A percentile compares a stretch with the other conserved stretches of the same genome.
Evolutionary conservation across 2,329 filamentous ascomycete genomes (phyloP).

Genomic region (Neurospora crassa): DNA sequence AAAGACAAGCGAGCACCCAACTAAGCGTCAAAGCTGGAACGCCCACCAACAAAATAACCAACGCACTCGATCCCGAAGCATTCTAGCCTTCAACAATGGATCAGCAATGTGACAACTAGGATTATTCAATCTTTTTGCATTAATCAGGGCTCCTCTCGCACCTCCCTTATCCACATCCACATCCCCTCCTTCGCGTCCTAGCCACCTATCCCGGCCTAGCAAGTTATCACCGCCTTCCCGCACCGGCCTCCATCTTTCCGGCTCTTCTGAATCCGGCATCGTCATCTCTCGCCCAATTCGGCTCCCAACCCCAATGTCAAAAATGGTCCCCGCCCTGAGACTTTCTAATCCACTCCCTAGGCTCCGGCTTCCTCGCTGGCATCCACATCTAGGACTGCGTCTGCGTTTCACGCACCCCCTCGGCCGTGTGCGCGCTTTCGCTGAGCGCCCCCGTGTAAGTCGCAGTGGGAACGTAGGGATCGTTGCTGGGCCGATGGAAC

Average conservation of each 20-base stretch:
- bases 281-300: conserved; percentile 41
- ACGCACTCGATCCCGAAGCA: conserved; percentile 60
- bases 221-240: conserved; percentile 54
- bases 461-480: conserved; percentile 62
- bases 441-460: conserved; percentile 50
- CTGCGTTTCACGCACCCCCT: conserved; percentile 60
- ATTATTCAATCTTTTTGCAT: conserved; percentile 37
- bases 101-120: conserved; percentile 65
- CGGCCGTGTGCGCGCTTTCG: conserved; percentile 61
- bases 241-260: conserved; percentile 45
- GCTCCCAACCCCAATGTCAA: no score
- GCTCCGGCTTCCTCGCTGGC: conserved; percentile 61
- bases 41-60: conserved; percentile 58
- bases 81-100: conserved; percentile 63
- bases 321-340: conserved; percentile 63
- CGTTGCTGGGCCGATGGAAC: conserved; percentile 48
- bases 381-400: conserved; percentile 72
- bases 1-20: conserved; percentile 31
- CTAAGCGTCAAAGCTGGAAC: conserved; percentile 28
- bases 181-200: conserved; percentile 33
- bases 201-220: conserved; percentile 48
- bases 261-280: conserved; percentile 50
- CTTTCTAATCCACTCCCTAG: conserved; percentile 61
- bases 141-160: not conserved
- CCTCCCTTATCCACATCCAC: conserved; percentile 20